Evolutionary conservation across 148 eudicot species (phyloP).

Genomic region (Euryodendron excelsum): DNA sequence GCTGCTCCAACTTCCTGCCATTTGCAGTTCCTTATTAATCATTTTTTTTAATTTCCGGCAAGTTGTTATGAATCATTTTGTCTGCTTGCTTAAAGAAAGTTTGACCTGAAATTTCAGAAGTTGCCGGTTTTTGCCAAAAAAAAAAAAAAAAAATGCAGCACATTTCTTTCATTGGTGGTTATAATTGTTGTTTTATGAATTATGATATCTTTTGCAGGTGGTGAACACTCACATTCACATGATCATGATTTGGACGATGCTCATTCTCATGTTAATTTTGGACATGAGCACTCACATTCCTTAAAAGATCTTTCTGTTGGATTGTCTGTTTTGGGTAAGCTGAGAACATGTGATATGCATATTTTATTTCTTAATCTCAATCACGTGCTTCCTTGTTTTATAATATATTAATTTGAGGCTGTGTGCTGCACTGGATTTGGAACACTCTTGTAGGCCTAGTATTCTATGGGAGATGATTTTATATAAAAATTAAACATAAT

Average conservation of each 20-base stretch:
- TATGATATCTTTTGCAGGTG: constrained; percentile 50
- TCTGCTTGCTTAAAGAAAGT: not conserved
- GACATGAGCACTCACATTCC: constrained; percentile 52
- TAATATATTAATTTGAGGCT: too few relatives aligned
- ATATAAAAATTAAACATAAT: too few relatives aligned
- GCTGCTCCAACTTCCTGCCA: not conserved
- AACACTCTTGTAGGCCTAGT: too few relatives aligned
- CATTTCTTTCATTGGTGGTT: not conserved
- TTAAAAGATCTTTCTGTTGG: constrained; percentile 88
- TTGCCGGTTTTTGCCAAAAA: not conserved
- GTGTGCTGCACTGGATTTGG: too few relatives aligned
- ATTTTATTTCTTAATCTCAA: not conserved
- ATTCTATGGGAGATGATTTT: too few relatives aligned
- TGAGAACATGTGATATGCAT: not conserved
- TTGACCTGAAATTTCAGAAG: not conserved
- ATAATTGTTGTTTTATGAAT: not conserved
- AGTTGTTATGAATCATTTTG: not conserved
- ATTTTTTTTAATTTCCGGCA: too few relatives aligned
- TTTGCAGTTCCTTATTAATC: too few relatives aligned
- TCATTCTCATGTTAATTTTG: constrained; percentile 45
- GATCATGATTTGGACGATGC: constrained; percentile 40
- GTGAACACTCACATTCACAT: constrained; percentile 71
- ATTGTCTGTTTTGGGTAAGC: constrained; percentile 74
- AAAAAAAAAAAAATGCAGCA: not conserved
- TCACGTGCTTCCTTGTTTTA: not conserved